These are phyloP conservation scores for Neurospora sp. DNA, from an alignment of 2,329 filamentous ascomycete genomes.

Conservation along the genomic window DNA sequence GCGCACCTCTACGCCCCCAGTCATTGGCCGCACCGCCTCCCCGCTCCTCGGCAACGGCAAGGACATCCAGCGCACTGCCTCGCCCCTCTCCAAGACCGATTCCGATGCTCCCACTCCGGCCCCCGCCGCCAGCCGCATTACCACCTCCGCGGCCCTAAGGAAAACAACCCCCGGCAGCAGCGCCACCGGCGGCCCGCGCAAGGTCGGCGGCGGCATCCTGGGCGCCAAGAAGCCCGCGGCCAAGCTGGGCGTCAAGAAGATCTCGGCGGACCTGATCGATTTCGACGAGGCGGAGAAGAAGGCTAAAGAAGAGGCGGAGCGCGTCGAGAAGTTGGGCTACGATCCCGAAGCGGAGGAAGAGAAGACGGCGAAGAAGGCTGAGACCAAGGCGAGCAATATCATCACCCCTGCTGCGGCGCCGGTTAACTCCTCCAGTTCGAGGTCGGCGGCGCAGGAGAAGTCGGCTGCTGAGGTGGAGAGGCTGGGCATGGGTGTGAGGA, in stretches of 20 bases:
- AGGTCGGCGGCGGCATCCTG: constrained; percentile 60
- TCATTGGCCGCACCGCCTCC: constrained; percentile 72
- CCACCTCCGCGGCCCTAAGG: constrained; percentile 69
- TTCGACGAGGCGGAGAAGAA: constrained; percentile 97
- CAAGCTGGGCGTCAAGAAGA: constrained; percentile 90
- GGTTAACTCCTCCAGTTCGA: constrained; percentile 56
- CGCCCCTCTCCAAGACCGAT: constrained; percentile 61
- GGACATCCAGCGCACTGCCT: constrained; percentile 65
- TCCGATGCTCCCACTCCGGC: constrained; percentile 35
- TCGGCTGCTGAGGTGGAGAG: constrained; percentile 74
- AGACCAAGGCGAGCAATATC: constrained; percentile 45
- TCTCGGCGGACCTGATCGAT: constrained; percentile 66
- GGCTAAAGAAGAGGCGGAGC: constrained; percentile 93
- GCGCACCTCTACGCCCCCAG: constrained; percentile 75
- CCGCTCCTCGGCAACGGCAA: constrained; percentile 76
- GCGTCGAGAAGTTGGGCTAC: constrained; percentile 90
- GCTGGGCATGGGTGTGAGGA: constrained; percentile 76
- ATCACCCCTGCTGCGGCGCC: constrained; percentile 56
- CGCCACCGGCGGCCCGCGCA: constrained; percentile 60
- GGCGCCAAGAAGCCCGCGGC: constrained; percentile 69
- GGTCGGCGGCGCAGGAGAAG: constrained; percentile 46
- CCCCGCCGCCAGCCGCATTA: constrained; percentile 56
- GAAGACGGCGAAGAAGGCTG: constrained; percentile 29
- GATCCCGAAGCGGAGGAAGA: constrained; percentile 78
- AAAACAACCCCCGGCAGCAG: constrained; percentile 58